Conservation (phyloP, 2,329 filamentous ascomycete genomes). For the Akanthomyces muscarius region DNA sequence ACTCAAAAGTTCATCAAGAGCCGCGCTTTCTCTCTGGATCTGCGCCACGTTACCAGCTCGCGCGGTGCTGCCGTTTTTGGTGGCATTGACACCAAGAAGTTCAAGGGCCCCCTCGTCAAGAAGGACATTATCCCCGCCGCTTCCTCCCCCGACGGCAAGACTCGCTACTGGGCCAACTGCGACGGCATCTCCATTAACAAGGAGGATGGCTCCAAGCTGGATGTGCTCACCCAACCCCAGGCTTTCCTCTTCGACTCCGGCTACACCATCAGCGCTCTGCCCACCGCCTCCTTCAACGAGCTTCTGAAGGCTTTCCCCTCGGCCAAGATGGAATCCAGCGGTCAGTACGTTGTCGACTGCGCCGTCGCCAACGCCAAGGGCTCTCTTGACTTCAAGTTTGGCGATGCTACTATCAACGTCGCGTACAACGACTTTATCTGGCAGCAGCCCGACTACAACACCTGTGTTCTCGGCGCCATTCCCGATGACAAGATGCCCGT, state of each 20-base stretch:
- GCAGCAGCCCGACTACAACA: constrained; percentile 28
- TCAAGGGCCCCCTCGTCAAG: constrained; percentile 48
- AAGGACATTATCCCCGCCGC: constrained; percentile 50
- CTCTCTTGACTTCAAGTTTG: constrained; percentile 46
- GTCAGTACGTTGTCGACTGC: constrained; percentile 48
- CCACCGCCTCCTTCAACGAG: constrained; percentile 47
- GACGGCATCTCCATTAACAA: constrained; percentile 34
- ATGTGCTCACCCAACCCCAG: constrained; percentile 41
- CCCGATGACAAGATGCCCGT: constrained; percentile 36
- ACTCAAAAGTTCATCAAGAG: constrained; percentile 35
- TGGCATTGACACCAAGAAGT: constrained; percentile 55
- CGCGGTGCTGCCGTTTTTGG: constrained; percentile 46
- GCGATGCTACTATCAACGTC: constrained; percentile 41
- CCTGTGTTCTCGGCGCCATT: constrained; percentile 45
- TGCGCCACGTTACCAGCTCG: constrained; percentile 29
- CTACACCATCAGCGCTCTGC: constrained; percentile 63
- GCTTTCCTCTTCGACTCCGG: constrained; percentile 62
- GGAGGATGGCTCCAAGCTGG: constrained; percentile 34
- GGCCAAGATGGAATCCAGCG: constrained; percentile 40
- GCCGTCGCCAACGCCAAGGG: constrained; percentile 31
- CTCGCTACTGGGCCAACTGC: constrained; percentile 41
- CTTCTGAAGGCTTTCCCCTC: constrained; percentile 43
- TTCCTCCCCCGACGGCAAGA: constrained; percentile 31
- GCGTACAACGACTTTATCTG: constrained; percentile 45
- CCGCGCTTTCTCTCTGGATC: constrained; percentile 34